A percentile compares a stretch with the other conserved stretches of the same genome.
These are phyloP conservation scores for Aspergillus spinulosporus DNA, from an alignment of 2,329 filamentous ascomycete genomes.

Conservation along the genomic window DNA sequence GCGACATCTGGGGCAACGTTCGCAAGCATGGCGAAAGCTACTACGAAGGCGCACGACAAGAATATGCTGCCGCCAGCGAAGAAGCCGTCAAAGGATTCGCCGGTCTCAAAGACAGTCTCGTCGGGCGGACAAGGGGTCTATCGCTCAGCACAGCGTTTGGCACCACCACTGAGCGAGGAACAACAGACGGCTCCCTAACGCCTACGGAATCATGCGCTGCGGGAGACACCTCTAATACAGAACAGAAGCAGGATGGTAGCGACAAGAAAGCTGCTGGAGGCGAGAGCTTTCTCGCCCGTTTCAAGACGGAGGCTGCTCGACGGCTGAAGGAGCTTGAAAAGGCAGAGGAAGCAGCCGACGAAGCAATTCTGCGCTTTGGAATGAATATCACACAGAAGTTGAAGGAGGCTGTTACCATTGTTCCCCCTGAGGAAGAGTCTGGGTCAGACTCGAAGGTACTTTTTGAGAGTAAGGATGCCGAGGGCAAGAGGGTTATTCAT, in stretches of 20 bases:
- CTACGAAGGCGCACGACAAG: slow-evolving; percentile 77
- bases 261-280: slow-evolving; percentile 35
- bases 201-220: slow-evolving; percentile 27
- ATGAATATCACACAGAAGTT: slow-evolving; percentile 87
- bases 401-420: slow-evolving; percentile 83
- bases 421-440: slow-evolving; percentile 64
- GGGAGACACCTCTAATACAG: slow-evolving; percentile 18
- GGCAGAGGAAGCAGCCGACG: slow-evolving; percentile 94
- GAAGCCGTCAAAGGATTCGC: slow-evolving; percentile 81
- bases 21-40: slow-evolving; percentile 93
- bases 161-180: slow-evolving; percentile 23
- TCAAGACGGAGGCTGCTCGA: slow-evolving; percentile 75
- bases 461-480: slow-evolving; percentile 90
- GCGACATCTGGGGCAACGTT: slow-evolving; percentile 84
- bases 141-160: slow-evolving; percentile 56
- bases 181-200: slow-evolving; percentile 31
- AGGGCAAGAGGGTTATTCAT: slow-evolving; percentile 90
- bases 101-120: slow-evolving; percentile 66
- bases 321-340: slow-evolving; percentile 84
- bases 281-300: slow-evolving; percentile 69
- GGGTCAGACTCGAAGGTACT: slow-evolving; percentile 61
- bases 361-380: slow-evolving; percentile 88
- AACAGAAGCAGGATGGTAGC: slow-evolving; percentile 28
- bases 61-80: slow-evolving; percentile 74
- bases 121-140: slow-evolving; percentile 71